phyloP scores from a whole-genome alignment of 1,284 basidiomycete genomes.

The Pascua guehoae region DNA sequence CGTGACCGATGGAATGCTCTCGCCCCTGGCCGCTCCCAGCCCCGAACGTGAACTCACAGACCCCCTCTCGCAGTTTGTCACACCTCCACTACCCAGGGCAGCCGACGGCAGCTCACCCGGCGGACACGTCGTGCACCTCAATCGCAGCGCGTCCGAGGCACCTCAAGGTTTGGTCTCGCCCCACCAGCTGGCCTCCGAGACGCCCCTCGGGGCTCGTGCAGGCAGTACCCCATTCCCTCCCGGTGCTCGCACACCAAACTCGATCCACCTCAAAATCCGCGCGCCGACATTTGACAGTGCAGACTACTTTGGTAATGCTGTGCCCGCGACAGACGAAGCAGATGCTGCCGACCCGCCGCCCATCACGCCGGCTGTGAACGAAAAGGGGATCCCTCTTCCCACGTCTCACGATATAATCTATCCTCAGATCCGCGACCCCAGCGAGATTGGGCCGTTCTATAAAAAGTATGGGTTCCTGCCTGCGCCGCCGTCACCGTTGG shows the following conservation, averaged over 20 bases:
- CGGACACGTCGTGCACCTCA: no score
- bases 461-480: constrained; percentile 68
- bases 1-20: constrained; percentile 35
- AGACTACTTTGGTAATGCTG: constrained; percentile 6
- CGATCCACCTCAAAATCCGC: no score
- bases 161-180: no score
- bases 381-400: neutral
- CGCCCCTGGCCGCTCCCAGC: constrained; percentile 72
- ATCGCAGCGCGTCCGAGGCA: no score
- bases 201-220: no score
- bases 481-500: constrained; percentile 75
- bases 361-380: neutral
- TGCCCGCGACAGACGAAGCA: neutral
- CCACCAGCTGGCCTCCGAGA: no score
- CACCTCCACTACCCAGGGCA: no score
- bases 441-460: constrained; percentile 52
- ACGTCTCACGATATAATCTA: neutral
- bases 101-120: no score
- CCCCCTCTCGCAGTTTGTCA: constrained; percentile 57
- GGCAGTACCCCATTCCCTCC: no score
- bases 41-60: constrained; percentile 83
- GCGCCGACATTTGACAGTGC: no score
- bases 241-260: no score
- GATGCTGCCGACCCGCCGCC: neutral
- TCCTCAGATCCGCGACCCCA: constrained; percentile 3